phyloP scores from a whole-genome alignment of 2,329 filamentous ascomycete species.

The Penicillium sp. region DNA sequence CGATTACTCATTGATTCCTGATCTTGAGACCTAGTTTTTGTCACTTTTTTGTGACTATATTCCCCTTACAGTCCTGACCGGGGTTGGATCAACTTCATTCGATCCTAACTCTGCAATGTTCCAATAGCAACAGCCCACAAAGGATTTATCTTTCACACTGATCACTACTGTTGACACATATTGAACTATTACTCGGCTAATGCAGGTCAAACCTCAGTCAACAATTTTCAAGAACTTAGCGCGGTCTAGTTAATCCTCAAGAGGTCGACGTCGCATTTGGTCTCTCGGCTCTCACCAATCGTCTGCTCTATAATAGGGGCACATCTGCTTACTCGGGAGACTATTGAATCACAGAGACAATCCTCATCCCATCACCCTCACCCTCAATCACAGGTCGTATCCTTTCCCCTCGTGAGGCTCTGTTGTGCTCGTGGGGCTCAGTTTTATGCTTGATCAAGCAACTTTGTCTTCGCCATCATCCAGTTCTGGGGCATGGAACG shows the following conservation, averaged over 20 bases:
- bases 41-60: background rate
- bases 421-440: too few relatives aligned
- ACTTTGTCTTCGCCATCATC: too few relatives aligned
- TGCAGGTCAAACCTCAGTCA: background rate
- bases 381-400: too few relatives aligned
- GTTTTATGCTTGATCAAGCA: too few relatives aligned
- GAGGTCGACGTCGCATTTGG: background rate
- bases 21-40: background rate
- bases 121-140: background rate
- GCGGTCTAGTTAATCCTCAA: background rate
- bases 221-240: background rate
- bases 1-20: background rate
- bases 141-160: background rate
- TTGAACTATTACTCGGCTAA: background rate
- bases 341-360: background rate
- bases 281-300: background rate
- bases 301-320: background rate
- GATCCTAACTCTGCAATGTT: background rate
- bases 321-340: background rate
- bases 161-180: background rate
- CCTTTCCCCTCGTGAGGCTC: too few relatives aligned
- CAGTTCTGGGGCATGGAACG: too few relatives aligned
- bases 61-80: background rate
- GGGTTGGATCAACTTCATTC: background rate
- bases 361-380: too few relatives aligned